These are phyloP conservation scores for Styphnolobium japonicum DNA, from an alignment of 306 rosid species.

Conservation along the genomic window DNA sequence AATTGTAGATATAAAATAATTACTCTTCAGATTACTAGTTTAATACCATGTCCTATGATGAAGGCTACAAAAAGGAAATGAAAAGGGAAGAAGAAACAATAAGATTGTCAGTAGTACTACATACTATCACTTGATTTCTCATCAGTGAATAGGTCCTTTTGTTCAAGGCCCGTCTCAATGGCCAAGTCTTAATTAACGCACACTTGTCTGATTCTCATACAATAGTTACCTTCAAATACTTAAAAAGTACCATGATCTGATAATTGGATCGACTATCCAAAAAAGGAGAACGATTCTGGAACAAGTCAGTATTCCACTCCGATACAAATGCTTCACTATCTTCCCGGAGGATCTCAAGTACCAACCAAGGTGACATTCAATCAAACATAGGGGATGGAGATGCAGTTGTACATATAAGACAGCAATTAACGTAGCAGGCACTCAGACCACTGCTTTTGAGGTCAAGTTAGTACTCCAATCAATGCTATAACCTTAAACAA, in stretches of 20 bases:
- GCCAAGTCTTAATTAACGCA: no score
- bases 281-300: neutral
- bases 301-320: neutral
- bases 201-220: no score
- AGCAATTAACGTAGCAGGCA: neutral
- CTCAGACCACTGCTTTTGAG: neutral
- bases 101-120: no score
- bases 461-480: neutral
- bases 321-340: neutral
- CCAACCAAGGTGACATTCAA: neutral
- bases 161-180: no score
- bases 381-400: neutral
- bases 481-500: conserved; percentile 47
- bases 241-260: neutral
- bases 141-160: no score
- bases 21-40: neutral
- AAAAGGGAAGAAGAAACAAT: no score
- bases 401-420: neutral
- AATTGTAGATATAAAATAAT: no score
- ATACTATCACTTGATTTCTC: no score
- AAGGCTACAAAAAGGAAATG: neutral
- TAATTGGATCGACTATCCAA: neutral
- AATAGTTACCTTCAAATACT: neutral
- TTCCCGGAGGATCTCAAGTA: neutral
- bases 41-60: neutral